Evolutionary conservation across 805 yeast genomes (phyloP), one percentile per base, ranked within the genome.

Genomic region (Wickerhamomyces alni): DNA sequence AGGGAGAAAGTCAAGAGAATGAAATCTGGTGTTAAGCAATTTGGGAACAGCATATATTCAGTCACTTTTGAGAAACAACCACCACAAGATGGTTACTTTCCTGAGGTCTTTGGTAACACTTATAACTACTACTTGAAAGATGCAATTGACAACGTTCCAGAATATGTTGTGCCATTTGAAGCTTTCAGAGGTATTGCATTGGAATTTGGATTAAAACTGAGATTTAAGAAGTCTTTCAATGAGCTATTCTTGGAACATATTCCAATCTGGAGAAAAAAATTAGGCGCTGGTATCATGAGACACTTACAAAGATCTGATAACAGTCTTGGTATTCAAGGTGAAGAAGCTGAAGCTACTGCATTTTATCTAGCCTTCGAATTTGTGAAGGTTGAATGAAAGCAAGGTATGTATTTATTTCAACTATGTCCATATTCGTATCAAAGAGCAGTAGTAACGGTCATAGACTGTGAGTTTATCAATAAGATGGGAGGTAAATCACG

Each of bases 61-160:
- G 94, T 91, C 9, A 75, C 80, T 13, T 91, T 91, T 52, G 87
- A 81, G n/a, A 66, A 82, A 16, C 77, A 72, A 24, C 87, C 88
- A 0, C 91, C 94, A n/a, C 66, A 65, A 36, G 82, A 77, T 49
- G 88, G 91, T 2, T 77, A 74, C 35, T 87, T 86, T 54, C 65
- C 77, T 9, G 74, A 80, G 1, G 85, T 93, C 0, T 87, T 68
- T 56, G 99, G 99, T 0, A 84, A 89, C 59, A 70, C 76, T 52
- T 93, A 93, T 60, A 77, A 75, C 39, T 93, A 85, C 58, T 86
- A 69, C 63, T 65, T 93, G 42, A 80, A 80, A 47, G 99, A 93
- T 64, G 99, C 99, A 0, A 91, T 93, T 36, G 96, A 87, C 45
- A 82, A 93, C 52, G 96, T 93, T 18, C 98, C 98, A 0, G 99